Base-by-base conservation (phyloP, 371 early-diverging fungal species). In the Lichtheimia corymbifera region DNA sequence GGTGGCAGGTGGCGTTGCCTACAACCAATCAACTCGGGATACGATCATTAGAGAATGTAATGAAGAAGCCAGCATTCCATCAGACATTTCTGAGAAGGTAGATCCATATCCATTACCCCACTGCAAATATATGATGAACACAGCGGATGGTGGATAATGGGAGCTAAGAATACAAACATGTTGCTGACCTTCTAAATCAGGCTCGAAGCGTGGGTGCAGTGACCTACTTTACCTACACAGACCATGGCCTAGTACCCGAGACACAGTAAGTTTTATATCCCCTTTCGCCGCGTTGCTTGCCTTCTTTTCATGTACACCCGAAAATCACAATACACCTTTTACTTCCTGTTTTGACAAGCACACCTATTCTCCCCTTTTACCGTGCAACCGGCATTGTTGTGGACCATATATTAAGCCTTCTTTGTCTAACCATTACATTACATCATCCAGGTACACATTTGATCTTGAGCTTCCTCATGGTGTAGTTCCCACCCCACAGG, bases 51-150 rank as follows among this genome's bases (percentile, higher is more conserved):
- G 93, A 66, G 98, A 97, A 63, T 93, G 93, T 64, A 79, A 81
- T 60, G 98, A 97, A 72, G 97, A 97, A 68, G 97, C 93, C 3
- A 87, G 86, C 28, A 80, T 97, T 45, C 86, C 91, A 0, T 24
- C 28, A 6, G 60, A 73, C 0, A 59, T 90, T 49, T 83, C 89
- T 22, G 28, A 54, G 25, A 43, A 61, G 61, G 61, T 61, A 61
- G 15, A 6, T 41, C 2, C 11, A 35, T 9, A 35, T 35, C 11
- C 35, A 35, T 35, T 35, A 35, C 9, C 35, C 5, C 35, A 4
- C 7, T 28, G 28, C 28, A 28, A 4, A 4, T 28, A 28, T 9
- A 35, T 35, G 1, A 35, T 35, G 11, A 2, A 9, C 11, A 35
- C 11, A 35, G 35, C 11, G 35, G 35, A 35, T 35, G 2, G 35